Conservation (phyloP, 2,329 filamentous ascomycete species). For the Fusarium aywerte region DNA sequence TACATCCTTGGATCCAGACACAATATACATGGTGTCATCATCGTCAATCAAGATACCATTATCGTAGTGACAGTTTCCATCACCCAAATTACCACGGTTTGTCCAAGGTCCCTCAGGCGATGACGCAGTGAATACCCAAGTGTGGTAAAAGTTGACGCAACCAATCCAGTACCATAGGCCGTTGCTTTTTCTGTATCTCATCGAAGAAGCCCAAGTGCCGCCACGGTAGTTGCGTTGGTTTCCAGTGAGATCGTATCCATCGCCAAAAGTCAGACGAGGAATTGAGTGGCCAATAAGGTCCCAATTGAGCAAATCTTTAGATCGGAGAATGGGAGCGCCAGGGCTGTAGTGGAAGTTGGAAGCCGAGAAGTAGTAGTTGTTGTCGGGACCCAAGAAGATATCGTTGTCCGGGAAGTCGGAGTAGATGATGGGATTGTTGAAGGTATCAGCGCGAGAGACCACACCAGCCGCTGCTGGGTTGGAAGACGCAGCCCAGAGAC, state of each 20-base stretch:
- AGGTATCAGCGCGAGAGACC: slow-evolving; percentile 5
- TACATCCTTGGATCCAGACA: slow-evolving; percentile 62
- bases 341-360: slow-evolving; percentile 68
- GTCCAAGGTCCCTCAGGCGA: slow-evolving; percentile 57
- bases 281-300: slow-evolving; percentile 58
- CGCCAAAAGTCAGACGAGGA: slow-evolving; percentile 57
- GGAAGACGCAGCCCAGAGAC: not conserved
- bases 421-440: slow-evolving; percentile 63
- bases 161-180: slow-evolving; percentile 67
- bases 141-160: slow-evolving; percentile 61
- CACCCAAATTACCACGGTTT: slow-evolving; percentile 50
- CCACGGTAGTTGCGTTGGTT: slow-evolving; percentile 59
- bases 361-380: slow-evolving; percentile 65
- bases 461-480: not conserved
- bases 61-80: slow-evolving; percentile 64
- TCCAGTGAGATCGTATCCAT: slow-evolving; percentile 58
- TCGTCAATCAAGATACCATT: slow-evolving; percentile 67
- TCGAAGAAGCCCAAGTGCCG: slow-evolving; percentile 66
- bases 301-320: slow-evolving; percentile 66
- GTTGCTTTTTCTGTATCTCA: slow-evolving; percentile 62
- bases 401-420: slow-evolving; percentile 67
- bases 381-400: slow-evolving; percentile 61
- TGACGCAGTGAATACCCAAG: slow-evolving; percentile 64
- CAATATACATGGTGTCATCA: slow-evolving; percentile 68
- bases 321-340: slow-evolving; percentile 66